A percentile compares a stretch with the other conserved stretches of the same genome.
These are phyloP conservation scores for Phytophthora gonapodyides DNA, from an alignment of 352 stramenopile species.

Conservation along the genomic window DNA sequence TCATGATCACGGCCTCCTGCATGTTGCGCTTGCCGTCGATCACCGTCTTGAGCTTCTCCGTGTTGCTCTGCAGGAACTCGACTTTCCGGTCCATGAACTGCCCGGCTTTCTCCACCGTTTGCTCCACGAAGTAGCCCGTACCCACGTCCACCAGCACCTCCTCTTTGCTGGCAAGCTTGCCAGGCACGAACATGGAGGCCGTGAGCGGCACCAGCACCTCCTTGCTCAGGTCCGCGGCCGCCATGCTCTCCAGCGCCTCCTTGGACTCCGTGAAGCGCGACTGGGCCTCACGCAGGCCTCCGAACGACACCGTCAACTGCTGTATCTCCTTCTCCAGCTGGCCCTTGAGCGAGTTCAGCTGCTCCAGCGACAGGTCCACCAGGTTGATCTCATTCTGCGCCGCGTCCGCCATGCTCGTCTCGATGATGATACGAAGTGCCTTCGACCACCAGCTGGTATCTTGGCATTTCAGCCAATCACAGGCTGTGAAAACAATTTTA, in stretches of 20 bases:
- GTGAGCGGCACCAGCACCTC: slow-evolving; percentile 95
- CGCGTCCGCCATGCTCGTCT: slow-evolving; percentile 45
- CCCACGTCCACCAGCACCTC: slow-evolving; percentile 95
- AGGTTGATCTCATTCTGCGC: slow-evolving; percentile 69
- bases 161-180: slow-evolving; percentile 84
- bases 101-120: slow-evolving; percentile 87
- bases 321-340: slow-evolving; percentile 88
- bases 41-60: slow-evolving; percentile 91
- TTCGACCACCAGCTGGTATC: slow-evolving; percentile 27
- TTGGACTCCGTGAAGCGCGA: slow-evolving; percentile 84
- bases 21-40: slow-evolving; percentile 83
- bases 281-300: slow-evolving; percentile 72
- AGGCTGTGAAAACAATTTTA: slow-evolving; percentile 4
- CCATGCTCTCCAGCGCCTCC: slow-evolving; percentile 66
- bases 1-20: slow-evolving; percentile 77
- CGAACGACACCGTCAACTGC: slow-evolving; percentile 75
- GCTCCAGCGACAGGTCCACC: slow-evolving; percentile 91
- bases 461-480: slow-evolving; percentile 31
- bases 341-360: slow-evolving; percentile 92
- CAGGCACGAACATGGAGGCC: slow-evolving; percentile 94
- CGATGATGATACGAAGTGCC: slow-evolving; percentile 17
- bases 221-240: slow-evolving; percentile 62
- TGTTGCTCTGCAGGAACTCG: slow-evolving; percentile 93
- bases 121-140: slow-evolving; percentile 95
- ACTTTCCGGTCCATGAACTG: slow-evolving; percentile 93